Percentiles rank a stretch among this genome's conserved stretches.
Conservation (phyloP, 208 protist genomes). For the Acanthamoeba royreba region DNA sequence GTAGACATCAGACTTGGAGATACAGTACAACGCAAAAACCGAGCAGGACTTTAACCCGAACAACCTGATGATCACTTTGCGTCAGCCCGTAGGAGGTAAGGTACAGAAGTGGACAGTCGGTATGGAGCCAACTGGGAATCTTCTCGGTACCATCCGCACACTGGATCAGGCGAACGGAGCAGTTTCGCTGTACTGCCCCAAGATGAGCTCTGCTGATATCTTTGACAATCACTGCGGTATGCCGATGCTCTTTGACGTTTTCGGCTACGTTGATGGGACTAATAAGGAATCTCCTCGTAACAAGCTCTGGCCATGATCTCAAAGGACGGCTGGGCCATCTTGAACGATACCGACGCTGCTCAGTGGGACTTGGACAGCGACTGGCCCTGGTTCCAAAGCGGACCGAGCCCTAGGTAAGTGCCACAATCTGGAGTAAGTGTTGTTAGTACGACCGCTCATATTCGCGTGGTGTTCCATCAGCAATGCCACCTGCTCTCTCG, state of each 20-base stretch:
- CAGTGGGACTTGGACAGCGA: background rate
- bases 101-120: background rate
- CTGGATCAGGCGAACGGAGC: background rate
- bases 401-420: background rate
- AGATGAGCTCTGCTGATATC: background rate
- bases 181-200: background rate
- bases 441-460: background rate
- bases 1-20: background rate
- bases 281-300: no score
- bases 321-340: background rate
- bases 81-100: background rate
- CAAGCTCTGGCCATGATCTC: background rate
- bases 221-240: constrained; percentile 2
- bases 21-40: background rate
- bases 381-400: background rate
- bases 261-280: no score
- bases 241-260: no score
- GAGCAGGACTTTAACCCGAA: background rate
- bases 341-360: background rate
- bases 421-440: background rate
- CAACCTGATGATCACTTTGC: background rate
- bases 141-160: background rate
- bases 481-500: background rate
- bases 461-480: no score
- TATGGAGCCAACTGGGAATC: background rate